Percentiles rank a stretch among this genome's conserved stretches.
Conservation (phyloP, 495 filamentous ascomycete genomes). For the Penicillium odoratum region DNA sequence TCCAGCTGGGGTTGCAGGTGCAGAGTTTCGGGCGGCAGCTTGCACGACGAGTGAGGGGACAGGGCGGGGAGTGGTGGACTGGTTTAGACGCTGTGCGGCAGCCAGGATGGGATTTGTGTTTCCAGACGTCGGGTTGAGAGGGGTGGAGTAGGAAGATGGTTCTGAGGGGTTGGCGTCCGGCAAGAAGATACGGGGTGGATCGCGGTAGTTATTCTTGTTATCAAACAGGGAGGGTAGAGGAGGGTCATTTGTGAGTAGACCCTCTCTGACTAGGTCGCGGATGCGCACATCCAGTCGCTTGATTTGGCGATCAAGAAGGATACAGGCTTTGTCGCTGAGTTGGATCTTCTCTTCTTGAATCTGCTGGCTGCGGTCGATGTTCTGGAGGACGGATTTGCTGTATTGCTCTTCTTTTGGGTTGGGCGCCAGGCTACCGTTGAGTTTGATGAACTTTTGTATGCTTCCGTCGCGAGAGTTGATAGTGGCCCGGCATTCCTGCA, state of each 20-base stretch:
- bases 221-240: slow-evolving; percentile 76
- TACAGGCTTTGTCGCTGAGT: slow-evolving; percentile 73
- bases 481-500: slow-evolving; percentile 68
- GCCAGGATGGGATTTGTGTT: slow-evolving; percentile 43
- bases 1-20: slow-evolving; percentile 65
- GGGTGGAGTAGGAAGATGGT: slow-evolving; percentile 40
- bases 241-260: slow-evolving; percentile 74
- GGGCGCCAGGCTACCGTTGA: slow-evolving; percentile 74
- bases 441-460: slow-evolving; percentile 87
- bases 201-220: slow-evolving; percentile 56
- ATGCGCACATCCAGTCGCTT: slow-evolving; percentile 85
- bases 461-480: slow-evolving; percentile 77
- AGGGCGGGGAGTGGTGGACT: slow-evolving; percentile 34
- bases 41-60: slow-evolving; percentile 29
- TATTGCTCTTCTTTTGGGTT: slow-evolving; percentile 86
- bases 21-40: slow-evolving; percentile 46
- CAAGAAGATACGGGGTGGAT: slow-evolving; percentile 55
- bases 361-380: slow-evolving; percentile 67
- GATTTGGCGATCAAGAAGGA: slow-evolving; percentile 83
- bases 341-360: slow-evolving; percentile 86
- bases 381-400: slow-evolving; percentile 66
- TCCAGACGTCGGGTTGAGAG: slow-evolving; percentile 43
- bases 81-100: slow-evolving; percentile 49
- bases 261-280: slow-evolving; percentile 76
- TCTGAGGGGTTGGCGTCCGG: slow-evolving; percentile 43